Conservation (phyloP, 208 protist species). For the Leptomonas pyrrhocoris region DNA sequence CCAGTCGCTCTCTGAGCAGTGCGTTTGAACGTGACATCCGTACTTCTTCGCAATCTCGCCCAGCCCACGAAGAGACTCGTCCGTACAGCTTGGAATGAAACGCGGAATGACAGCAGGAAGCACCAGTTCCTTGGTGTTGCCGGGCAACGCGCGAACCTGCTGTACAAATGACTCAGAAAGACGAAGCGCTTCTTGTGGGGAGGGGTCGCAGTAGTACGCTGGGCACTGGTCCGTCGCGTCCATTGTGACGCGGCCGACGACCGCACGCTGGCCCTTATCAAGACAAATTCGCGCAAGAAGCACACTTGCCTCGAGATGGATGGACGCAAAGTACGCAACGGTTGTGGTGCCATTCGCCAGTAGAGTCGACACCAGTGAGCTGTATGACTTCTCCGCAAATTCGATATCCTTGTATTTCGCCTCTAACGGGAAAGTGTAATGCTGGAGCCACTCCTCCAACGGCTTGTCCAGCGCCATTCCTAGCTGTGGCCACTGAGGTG, state of each 20-base stretch:
- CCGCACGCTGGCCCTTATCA: constrained; percentile 84
- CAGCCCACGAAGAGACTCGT: constrained; percentile 80
- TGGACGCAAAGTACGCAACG: constrained; percentile 89
- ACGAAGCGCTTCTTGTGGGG: constrained; percentile 55
- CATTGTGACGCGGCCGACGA: constrained; percentile 93
- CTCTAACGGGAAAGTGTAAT: constrained; percentile 94
- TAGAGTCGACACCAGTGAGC: constrained; percentile 63
- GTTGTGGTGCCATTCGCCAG: constrained; percentile 93
- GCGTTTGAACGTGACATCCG: constrained; percentile 74
- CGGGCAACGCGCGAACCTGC: constrained; percentile 43
- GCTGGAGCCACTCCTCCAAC: constrained; percentile 92
- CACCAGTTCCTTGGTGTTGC: constrained; percentile 61
- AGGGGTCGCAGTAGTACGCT: constrained; percentile 89
- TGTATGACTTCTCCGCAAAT: constrained; percentile 80
- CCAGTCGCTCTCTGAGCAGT: constrained; percentile 88
- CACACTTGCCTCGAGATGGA: constrained; percentile 82
- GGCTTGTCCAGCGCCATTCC: constrained; percentile 88
- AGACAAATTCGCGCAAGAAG: constrained; percentile 80
- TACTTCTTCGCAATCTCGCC: constrained; percentile 73
- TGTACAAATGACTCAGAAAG: constrained; percentile 75
- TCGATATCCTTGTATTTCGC: constrained; percentile 73
- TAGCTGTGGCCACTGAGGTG: constrained; percentile 89
- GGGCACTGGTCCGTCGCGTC: constrained; percentile 86
- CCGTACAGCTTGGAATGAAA: constrained; percentile 93
- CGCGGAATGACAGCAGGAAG: constrained; percentile 91